Conservation (phyloP, 139 green algal genomes). For the Nannochloris sp. region DNA sequence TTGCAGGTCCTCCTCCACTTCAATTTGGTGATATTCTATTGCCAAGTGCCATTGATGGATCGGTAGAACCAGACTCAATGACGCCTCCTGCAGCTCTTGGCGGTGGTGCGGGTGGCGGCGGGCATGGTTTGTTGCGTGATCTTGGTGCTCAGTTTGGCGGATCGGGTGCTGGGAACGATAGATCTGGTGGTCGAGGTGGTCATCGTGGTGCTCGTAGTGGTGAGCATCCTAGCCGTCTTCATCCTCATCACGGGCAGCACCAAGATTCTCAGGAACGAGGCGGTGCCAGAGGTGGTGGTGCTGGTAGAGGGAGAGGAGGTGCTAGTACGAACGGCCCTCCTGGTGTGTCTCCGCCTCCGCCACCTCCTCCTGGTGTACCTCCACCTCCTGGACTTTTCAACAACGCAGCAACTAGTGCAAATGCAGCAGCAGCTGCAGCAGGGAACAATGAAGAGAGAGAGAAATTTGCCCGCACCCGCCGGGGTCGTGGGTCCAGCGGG, state of each 20-base stretch:
- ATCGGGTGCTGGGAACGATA: background rate
- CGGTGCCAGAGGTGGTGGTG: background rate
- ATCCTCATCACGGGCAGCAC: too few species aligned
- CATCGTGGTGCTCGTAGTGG: background rate
- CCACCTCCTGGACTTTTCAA: too few species aligned
- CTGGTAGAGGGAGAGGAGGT: background rate
- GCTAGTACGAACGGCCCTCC: background rate
- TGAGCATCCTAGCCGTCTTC: too few species aligned
- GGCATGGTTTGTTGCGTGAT: too few species aligned
- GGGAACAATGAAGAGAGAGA: background rate
- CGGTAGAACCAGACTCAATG: slow-evolving; percentile 11
- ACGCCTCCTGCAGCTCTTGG: background rate
- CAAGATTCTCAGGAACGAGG: too few species aligned
- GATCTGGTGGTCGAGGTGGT: background rate
- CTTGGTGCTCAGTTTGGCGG: background rate
- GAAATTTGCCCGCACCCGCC: background rate
- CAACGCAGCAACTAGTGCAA: background rate
- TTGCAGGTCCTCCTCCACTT: background rate
- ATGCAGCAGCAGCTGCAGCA: background rate
- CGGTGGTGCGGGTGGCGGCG: background rate
- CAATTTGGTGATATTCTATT: slow-evolving; percentile 12
- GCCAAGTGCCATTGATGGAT: slow-evolving; percentile 28
- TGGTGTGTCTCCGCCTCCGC: background rate
- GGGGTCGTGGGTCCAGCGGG: too few species aligned
- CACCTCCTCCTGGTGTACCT: background rate